Base-by-base conservation (phyloP, 2,329 filamentous ascomycete species). In the Drechslerella coelobrocha region DNA sequence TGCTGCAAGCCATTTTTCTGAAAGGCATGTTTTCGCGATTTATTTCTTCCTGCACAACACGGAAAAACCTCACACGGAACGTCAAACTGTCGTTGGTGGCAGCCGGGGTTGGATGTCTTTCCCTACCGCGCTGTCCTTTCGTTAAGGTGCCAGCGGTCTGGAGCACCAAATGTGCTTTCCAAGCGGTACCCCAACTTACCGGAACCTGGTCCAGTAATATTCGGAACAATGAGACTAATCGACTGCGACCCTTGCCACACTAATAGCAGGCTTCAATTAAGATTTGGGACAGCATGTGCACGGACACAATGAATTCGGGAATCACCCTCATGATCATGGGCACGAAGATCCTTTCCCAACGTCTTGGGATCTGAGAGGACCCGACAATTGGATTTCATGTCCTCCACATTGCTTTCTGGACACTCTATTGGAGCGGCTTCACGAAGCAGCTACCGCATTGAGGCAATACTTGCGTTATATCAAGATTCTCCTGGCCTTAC, bases 41-140 rank as follows among this genome's bases (percentile, higher is more conserved):
- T 19, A 8, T n/a, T 37, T 24, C 14, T 19, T 8, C 55, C 55
- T 41, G 47, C 57, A 45, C 52, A 57, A 62, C 62, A 27, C 57
- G 52, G 55, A 43, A 69, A 61, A 55, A 69, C 48, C 39, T 47
- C 51, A 51, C 61, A 55, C 55, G 12, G 39, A 48, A 26, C 6
- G 19, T 48, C 29, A 26, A 45, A 39, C 43, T 47, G 57, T 31
- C 51, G 45, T 62, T 48, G 43, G 31, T 47, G 54, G 45, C 39
- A 62, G 57, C 65, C 48, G 17, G 57, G 54, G 52, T 52, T 39
- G 59, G 52, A 45, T 50, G 59, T 34, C 23, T 27, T 61, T 43
- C 50, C 61, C 53, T 56, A n/a, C 37, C 26, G 48, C 47, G 5
- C 52, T 43, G 41, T 68, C 55, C 55, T 69, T 69, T 62, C 57